Evolutionary conservation across 2,329 filamentous ascomycete genomes (phyloP).

Genomic region (Venturia oleaginea): DNA sequence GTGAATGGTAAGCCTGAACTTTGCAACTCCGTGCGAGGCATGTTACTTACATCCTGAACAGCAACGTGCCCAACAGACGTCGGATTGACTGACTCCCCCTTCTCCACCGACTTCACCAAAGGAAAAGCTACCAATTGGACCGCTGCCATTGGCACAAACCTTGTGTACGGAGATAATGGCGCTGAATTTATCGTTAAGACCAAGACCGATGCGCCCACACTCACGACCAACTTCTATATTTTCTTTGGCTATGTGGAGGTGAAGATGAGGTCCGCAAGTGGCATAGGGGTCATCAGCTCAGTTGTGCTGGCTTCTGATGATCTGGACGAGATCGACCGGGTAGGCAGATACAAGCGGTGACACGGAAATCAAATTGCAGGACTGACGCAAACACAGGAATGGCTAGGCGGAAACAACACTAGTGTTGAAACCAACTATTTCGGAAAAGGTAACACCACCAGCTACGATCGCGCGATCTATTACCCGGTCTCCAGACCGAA

Average conservation of each 20-base stretch:
- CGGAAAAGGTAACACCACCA: slow-evolving; percentile 45
- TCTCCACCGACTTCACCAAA: neutral
- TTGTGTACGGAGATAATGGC: slow-evolving; percentile 36
- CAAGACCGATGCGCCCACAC: neutral
- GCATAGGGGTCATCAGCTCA: slow-evolving; percentile 6
- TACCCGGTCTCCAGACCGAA: slow-evolving; percentile 25
- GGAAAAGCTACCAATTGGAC: neutral
- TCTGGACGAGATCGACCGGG: slow-evolving; percentile 13
- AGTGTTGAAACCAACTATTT: slow-evolving; percentile 45
- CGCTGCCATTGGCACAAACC: slow-evolving; percentile 22
- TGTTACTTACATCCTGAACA: neutral
- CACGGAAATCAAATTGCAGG: neutral
- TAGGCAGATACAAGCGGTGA: neutral
- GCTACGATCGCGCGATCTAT: slow-evolving; percentile 38
- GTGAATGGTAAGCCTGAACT: neutral
- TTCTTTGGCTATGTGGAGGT: slow-evolving; percentile 11
- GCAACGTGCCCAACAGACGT: neutral
- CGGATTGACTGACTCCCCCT: neutral
- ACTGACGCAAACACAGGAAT: slow-evolving; percentile 24
- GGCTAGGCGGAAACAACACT: slow-evolving; percentile 29
- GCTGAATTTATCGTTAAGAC: slow-evolving; percentile 37
- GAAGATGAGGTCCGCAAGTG: slow-evolving; percentile 8
- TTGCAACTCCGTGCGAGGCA: neutral
- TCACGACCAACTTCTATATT: neutral
- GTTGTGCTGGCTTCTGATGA: slow-evolving; percentile 11